Conservation (phyloP, 495 filamentous ascomycete species). For the Pyrenopolyporus hunteri region DNA sequence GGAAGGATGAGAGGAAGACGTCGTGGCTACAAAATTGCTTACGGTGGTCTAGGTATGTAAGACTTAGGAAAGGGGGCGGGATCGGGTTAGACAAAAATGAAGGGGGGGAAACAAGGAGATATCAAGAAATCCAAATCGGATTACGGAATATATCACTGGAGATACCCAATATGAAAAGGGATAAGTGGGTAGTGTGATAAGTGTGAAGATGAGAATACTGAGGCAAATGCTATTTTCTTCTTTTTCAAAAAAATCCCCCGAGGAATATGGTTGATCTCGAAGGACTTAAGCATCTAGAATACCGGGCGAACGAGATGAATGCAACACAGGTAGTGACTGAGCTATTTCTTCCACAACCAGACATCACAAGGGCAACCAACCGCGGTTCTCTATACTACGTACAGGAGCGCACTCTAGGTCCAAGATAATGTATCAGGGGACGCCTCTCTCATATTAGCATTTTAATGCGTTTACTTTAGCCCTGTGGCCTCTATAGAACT, state of each 20-base stretch:
- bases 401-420: background rate
- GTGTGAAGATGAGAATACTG: too few species aligned
- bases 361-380: background rate
- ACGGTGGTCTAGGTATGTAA: background rate
- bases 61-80: background rate
- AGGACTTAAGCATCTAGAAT: too few species aligned
- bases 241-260: too few species aligned
- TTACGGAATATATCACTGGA: slow-evolving; percentile 5
- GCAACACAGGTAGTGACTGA: background rate
- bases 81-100: slow-evolving; percentile 17
- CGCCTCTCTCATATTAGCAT: background rate
- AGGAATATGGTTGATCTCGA: too few species aligned
- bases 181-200: slow-evolving; percentile 8
- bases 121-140: slow-evolving; percentile 9
- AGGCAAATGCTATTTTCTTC: too few species aligned
- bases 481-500: slow-evolving; percentile 30
- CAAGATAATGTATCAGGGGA: background rate
- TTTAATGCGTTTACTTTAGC: slow-evolving; percentile 29
- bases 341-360: background rate
- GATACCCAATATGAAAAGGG: slow-evolving; percentile 20
- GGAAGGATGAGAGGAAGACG: background rate
- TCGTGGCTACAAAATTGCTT: background rate
- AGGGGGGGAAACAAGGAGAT: background rate
- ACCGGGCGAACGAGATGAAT: background rate
- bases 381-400: too few species aligned